Evolutionary conservation across 495 filamentous ascomycete species (phyloP).

Genomic region (Bathelium albidoporum): DNA sequence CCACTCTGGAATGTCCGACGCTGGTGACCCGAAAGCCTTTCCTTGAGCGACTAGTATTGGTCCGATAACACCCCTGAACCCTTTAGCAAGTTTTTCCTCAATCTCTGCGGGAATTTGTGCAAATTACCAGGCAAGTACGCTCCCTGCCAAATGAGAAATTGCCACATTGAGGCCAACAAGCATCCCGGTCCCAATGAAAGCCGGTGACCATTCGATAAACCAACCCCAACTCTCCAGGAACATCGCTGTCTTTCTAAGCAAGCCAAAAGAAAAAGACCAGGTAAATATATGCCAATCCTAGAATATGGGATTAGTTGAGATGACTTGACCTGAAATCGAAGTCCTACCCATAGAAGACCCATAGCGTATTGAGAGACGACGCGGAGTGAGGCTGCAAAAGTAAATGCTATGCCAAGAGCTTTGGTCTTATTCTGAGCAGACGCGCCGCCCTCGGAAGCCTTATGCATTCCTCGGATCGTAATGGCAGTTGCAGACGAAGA

Average conservation of each 20-base stretch:
- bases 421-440: slow-evolving; percentile 52
- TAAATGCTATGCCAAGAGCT: slow-evolving; percentile 44
- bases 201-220: slow-evolving; percentile 54
- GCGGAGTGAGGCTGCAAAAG: slow-evolving; percentile 40
- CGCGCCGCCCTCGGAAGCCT: slow-evolving; percentile 39
- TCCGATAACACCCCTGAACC: slow-evolving; percentile 43
- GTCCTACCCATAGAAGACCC: slow-evolving; percentile 44
- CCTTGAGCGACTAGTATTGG: slow-evolving; percentile 49
- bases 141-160: slow-evolving; percentile 51
- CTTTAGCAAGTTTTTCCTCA: neutral
- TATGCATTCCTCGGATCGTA: slow-evolving; percentile 56
- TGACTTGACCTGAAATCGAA: neutral
- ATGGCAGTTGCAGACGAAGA: slow-evolving; percentile 50
- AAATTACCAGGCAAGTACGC: slow-evolving; percentile 45
- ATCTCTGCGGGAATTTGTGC: neutral
- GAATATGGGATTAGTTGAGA: neutral
- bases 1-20: slow-evolving; percentile 40
- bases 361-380: slow-evolving; percentile 51
- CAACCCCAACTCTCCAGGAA: slow-evolving; percentile 58
- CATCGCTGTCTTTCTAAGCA: slow-evolving; percentile 34
- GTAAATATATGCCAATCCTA: slow-evolving; percentile 54
- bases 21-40: slow-evolving; percentile 35
- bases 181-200: slow-evolving; percentile 57
- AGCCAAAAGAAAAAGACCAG: slow-evolving; percentile 12
- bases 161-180: slow-evolving; percentile 56